Base-by-base conservation (phyloP, 148 eudicot species). In the Chenopodium formosanum region DNA sequence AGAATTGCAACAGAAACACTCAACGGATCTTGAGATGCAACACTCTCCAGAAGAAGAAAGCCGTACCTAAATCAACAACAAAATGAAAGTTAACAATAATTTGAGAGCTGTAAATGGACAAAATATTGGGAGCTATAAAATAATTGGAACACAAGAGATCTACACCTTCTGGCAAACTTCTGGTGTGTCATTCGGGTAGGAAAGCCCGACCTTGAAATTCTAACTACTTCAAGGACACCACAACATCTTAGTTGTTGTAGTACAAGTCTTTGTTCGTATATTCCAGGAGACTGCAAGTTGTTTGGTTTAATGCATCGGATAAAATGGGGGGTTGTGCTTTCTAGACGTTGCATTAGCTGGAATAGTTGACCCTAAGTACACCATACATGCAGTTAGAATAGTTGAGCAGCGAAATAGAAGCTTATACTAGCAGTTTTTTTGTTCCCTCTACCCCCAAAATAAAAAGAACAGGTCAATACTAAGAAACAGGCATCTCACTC, bases 271-370 rank as follows among this genome's bases (percentile, higher is more conserved):
- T 96, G 95, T 73, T 94, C 91, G 78, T 91, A 96, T 25, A 79
- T 87, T 78, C 94, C 97, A 75, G 99, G 94, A 81, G 93, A 90
- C 82, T 97, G 95, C 67, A 86, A 82, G 83, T 89, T 91, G 88
- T 97, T 97, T 83, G 99, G 94, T 91, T 97, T 97, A 86, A 97
- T 94, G 87, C 99, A 97, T 79, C 99, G 94, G 78, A 97, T 92
- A 86, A 94, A 97, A 87, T 97, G 99, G 64, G 99, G 95, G 3
- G 99, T 97, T 69, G 99, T 94, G 82, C 83, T 90, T 88, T 89
- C 99, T 48, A 97, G 86, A 60, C 98, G 97, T 83, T 94, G 91
- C 99, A 97, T 97, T 87, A 97, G 80, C 85, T 97, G 98, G 93
- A 94, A 97, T n/a, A 97, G 84, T 91, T 97, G 99, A 73, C 92